phyloP scores from a whole-genome alignment of 768 basidiomycete species.

The Leccinellum luteum region DNA sequence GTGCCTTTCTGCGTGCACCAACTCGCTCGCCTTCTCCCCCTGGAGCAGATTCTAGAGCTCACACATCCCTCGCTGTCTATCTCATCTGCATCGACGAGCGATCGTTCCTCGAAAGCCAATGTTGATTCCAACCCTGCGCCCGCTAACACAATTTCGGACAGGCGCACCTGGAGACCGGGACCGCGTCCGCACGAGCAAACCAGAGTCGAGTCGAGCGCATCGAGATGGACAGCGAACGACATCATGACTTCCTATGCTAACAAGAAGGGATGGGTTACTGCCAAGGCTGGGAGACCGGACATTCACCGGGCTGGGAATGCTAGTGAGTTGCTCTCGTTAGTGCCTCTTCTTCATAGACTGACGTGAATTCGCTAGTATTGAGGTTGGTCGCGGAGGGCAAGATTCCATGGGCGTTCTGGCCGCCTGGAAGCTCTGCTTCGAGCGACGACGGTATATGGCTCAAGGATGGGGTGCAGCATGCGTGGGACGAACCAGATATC shows the following conservation, averaged over 20 bases:
- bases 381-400: conserved; percentile 79
- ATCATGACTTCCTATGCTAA: conserved; percentile 76
- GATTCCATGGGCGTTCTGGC: conserved; percentile 85
- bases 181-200: conserved; percentile 22
- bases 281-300: conserved; percentile 88
- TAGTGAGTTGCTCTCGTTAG: conserved; percentile 47
- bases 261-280: conserved; percentile 82
- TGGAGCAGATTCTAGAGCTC: conserved; percentile 69
- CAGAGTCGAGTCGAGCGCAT: conserved; percentile 10
- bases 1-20: conserved; percentile 81
- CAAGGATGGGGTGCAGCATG: conserved; percentile 28
- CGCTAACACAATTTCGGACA: conserved; percentile 43
- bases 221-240: conserved; percentile 81
- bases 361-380: conserved; percentile 51
- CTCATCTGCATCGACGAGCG: conserved; percentile 5
- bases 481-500: conserved; percentile 21
- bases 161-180: conserved; percentile 76
- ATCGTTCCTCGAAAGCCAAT: not conserved
- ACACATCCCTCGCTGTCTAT: conserved; percentile 43
- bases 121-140: not conserved
- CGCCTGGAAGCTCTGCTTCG: conserved; percentile 44
- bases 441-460: conserved; percentile 59
- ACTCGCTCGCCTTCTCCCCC: conserved; percentile 63
- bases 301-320: conserved; percentile 86
- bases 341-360: not conserved